Base-by-base conservation (phyloP, 306 rosid species). In the Purshia tridentata region DNA sequence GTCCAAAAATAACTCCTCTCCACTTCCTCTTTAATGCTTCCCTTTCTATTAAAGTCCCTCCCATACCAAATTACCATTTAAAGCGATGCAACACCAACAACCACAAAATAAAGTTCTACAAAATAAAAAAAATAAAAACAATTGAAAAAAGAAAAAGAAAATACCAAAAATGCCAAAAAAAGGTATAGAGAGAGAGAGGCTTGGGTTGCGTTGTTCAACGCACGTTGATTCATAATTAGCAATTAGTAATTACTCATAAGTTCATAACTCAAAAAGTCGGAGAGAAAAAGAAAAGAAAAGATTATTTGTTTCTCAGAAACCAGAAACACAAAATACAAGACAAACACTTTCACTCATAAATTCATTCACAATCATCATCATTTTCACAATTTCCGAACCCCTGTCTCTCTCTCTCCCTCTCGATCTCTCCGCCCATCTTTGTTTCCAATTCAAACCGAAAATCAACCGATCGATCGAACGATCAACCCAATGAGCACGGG, bases 401-500 rank as follows among this genome's bases (percentile, higher is more conserved):
- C 9, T 29, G 1, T 4, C n/a, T 10, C 8, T 8, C 40, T 57
- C n/a, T 13, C 41, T 57, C n/a, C 1, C 42, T 58, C 18, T 29
- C 42, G 42, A 58, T 58, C 84, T 80, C 70, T 81, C 84, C 83
- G 81, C 79, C 75, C 60, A 16, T 66, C 76, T 70, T 42, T 69
- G 63, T 19, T 52, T 51, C 18, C 35, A 29, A 10, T 60, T 40
- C 52, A 20, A 1, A 59, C 37, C 61, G 44, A 2, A 51, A 70
- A 9, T 54, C 77, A 56, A 71, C 74, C 45, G 47, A 74, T 80
- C 58, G 35, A 29, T 41, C n/a, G n/a, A 60, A 39, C 42, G 12
- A 54, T 41, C 29, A 70, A 18, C 7, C 64, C 51, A 20, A 92
- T 92, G 96, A 88, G 89, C 85, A 88, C 90, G 7, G 95, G 92